Conservation (phyloP, 805 yeast species). For the Cephaloascus fragrans region DNA sequence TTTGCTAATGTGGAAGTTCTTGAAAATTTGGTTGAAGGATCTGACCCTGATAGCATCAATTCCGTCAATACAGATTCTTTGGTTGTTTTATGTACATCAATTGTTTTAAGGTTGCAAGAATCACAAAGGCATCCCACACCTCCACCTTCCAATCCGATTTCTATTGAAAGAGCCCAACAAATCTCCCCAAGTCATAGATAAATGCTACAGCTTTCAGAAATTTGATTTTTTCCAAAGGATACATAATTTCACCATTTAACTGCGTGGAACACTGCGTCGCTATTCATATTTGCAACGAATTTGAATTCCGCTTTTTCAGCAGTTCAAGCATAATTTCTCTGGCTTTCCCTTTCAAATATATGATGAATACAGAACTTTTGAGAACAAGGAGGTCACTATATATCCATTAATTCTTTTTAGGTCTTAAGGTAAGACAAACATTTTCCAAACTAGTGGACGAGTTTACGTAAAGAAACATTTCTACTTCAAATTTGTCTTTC, state of each 20-base stretch:
- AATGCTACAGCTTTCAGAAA: background rate
- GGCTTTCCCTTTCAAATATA: no score
- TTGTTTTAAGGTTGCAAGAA: slow-evolving; percentile 1
- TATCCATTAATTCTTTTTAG: no score
- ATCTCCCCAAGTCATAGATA: slow-evolving; percentile 1
- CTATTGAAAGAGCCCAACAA: slow-evolving; percentile 1
- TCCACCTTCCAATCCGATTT: slow-evolving; percentile 1
- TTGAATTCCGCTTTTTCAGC: no score
- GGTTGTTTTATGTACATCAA: slow-evolving; percentile 1
- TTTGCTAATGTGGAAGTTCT: background rate
- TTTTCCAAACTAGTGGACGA: slow-evolving; percentile 61
- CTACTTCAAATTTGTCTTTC: slow-evolving; percentile 28
- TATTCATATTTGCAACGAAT: no score
- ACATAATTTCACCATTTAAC: no score
- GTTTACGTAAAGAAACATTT: slow-evolving; percentile 51
- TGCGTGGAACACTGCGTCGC: no score
- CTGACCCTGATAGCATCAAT: background rate
- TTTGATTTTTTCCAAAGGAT: no score
- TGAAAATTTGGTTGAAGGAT: no score
- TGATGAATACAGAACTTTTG: no score
- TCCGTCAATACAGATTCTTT: slow-evolving; percentile 2
- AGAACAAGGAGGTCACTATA: no score
- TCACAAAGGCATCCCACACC: slow-evolving; percentile 1
- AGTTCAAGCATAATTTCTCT: no score
- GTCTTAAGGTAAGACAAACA: slow-evolving; percentile 32